phyloP scores from a whole-genome alignment of 345 rosid genomes.

The Fremontodendron californicum region DNA sequence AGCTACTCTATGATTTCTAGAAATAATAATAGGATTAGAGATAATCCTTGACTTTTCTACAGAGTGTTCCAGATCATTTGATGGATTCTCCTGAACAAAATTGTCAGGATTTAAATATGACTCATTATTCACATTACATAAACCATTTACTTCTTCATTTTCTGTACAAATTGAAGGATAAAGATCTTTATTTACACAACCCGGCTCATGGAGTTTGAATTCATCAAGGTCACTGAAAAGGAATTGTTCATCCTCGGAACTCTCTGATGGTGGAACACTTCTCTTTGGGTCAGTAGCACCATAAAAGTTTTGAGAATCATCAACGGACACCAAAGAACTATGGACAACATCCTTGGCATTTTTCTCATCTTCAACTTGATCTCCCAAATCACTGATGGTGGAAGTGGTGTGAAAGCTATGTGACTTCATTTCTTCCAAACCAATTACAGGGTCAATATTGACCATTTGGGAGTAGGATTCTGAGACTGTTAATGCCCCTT shows the following conservation, averaged over 20 bases:
- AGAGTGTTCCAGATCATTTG: conserved; percentile 27
- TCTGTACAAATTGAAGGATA: conserved; percentile 20
- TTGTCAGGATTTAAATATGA: conserved; percentile 22
- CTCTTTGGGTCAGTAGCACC: conserved; percentile 26
- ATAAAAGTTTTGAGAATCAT: conserved; percentile 23
- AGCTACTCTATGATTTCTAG: conserved; percentile 24
- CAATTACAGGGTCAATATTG: conserved; percentile 22
- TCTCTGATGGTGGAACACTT: conserved; percentile 33
- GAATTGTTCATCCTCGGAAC: conserved; percentile 73
- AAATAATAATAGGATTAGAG: conserved; percentile 50
- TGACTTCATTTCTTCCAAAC: conserved; percentile 30
- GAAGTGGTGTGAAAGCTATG: conserved; percentile 24
- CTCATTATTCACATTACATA: conserved; percentile 20
- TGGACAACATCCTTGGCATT: conserved; percentile 17
- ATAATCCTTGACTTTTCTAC: conserved; percentile 25
- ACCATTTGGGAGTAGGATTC: conserved; percentile 22
- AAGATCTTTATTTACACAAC: conserved; percentile 24
- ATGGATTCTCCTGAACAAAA: conserved; percentile 20
- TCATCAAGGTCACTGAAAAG: conserved; percentile 62
- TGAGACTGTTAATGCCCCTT: conserved; percentile 16
- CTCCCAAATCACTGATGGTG: conserved; percentile 23
- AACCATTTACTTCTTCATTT: conserved; percentile 12
- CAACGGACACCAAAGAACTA: conserved; percentile 16
- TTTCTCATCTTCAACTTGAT: conserved; percentile 26
- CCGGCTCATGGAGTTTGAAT: conserved; percentile 27